Conservation (phyloP, 2,329 filamentous ascomycete genomes). For the Aspergillus nomiae region DNA sequence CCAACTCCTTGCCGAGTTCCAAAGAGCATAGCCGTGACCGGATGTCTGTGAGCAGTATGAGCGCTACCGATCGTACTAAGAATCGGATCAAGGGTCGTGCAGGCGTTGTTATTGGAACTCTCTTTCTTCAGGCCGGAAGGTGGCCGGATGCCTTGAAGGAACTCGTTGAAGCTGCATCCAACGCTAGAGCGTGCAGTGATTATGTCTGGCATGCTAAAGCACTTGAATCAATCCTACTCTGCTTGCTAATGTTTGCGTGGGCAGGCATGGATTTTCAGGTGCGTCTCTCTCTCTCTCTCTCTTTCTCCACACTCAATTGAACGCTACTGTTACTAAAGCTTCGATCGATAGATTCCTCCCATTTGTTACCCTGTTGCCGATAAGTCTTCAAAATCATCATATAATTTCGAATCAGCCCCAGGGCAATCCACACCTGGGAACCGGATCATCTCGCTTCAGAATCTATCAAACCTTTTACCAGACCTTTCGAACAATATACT, state of each 20-base stretch:
- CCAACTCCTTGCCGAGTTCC: constrained; percentile 42
- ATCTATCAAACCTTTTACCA: constrained; percentile 56
- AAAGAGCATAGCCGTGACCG: constrained; percentile 63
- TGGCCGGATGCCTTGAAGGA: constrained; percentile 88
- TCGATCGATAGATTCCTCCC: constrained; percentile 51
- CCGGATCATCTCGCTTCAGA: constrained; percentile 48
- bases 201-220: constrained; percentile 98
- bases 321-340: constrained; percentile 12
- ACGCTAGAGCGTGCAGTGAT: constrained; percentile 79
- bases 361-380: constrained; percentile 55
- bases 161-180: constrained; percentile 75
- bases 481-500: constrained; percentile 60
- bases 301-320: not conserved
- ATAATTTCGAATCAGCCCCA: constrained; percentile 37
- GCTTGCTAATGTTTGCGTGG: constrained; percentile 82
- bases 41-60: constrained; percentile 68
- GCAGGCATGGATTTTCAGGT: constrained; percentile 73
- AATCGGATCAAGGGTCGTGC: constrained; percentile 79
- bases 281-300: constrained; percentile 6
- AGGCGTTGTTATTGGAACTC: constrained; percentile 75
- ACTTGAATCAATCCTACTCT: constrained; percentile 81
- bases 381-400: constrained; percentile 49
- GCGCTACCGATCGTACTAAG: constrained; percentile 74
- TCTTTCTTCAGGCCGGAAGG: constrained; percentile 85
- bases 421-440: constrained; percentile 52